phyloP scores from a whole-genome alignment of 805 yeast species.

The Sugiyamaella chiloensis region DNA sequence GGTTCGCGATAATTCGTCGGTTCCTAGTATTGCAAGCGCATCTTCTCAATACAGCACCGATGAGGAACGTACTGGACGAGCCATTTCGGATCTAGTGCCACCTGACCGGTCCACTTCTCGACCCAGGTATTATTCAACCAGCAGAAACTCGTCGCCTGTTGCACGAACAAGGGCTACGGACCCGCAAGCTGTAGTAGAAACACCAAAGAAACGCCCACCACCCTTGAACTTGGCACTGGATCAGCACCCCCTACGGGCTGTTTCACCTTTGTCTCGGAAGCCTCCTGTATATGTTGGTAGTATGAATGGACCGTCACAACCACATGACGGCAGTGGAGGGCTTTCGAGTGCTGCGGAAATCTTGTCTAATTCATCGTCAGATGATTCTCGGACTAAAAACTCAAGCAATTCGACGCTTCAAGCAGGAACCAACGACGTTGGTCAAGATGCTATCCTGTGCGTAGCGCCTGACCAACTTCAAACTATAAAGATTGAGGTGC shows the following conservation, averaged over 20 bases:
- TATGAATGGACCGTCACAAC: no score
- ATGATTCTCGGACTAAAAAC: not conserved
- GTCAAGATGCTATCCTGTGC: not conserved
- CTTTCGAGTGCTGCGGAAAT: not conserved
- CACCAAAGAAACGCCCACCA: not conserved
- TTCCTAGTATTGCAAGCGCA: not conserved
- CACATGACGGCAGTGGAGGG: not conserved
- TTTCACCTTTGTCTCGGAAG: not conserved
- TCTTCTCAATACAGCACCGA: slow-evolving; percentile 1
- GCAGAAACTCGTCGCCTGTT: slow-evolving; percentile 1
- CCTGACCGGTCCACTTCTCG: not conserved
- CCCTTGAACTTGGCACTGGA: not conserved
- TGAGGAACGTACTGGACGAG: not conserved
- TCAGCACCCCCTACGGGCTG: not conserved
- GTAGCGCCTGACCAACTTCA: slow-evolving; percentile 27
- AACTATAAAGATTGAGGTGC: slow-evolving; percentile 26
- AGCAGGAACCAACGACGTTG: not conserved
- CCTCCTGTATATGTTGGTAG: no score
- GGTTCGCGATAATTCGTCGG: not conserved
- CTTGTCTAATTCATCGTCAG: not conserved
- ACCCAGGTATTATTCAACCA: not conserved
- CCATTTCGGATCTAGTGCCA: not conserved
- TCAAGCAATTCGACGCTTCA: not conserved
- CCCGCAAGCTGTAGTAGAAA: not conserved
- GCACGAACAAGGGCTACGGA: not conserved